A percentile compares a stretch with the other conserved stretches of the same genome.
These are phyloP conservation scores for Trichoderma endophyticum DNA, from an alignment of 2,329 filamentous ascomycete genomes.

Conservation along the genomic window DNA sequence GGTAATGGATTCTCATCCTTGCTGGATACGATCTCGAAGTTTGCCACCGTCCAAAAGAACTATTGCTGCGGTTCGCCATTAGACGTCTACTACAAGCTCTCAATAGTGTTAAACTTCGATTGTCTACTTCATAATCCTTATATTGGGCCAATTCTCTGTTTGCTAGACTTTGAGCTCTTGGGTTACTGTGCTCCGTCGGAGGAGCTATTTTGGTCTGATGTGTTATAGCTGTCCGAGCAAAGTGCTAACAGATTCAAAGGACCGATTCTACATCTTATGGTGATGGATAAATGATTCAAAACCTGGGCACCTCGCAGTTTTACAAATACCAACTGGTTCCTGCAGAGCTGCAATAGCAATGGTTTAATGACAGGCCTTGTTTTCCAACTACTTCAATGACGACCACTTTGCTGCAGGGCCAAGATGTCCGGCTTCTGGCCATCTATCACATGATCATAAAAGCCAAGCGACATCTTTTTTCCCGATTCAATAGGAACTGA, in stretches of 20 bases:
- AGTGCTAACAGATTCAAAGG: neutral
- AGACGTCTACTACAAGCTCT: neutral
- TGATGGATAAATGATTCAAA: neutral
- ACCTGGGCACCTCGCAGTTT: neutral
- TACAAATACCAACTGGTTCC: neutral
- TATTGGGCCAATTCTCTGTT: neutral
- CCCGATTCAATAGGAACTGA: too few species aligned
- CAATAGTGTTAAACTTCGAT: fast-evolving
- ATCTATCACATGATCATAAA: neutral
- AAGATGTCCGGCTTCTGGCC: neutral
- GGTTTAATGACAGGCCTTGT: neutral
- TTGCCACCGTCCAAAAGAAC: neutral
- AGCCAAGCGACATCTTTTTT: neutral
- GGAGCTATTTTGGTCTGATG: neutral
- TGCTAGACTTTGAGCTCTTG: neutral
- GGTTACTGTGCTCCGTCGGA: neutral
- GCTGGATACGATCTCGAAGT: neutral
- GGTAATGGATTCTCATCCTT: neutral
- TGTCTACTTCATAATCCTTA: neutral
- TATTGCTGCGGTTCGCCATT: neutral
- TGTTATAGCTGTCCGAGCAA: neutral
- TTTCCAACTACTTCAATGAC: neutral
- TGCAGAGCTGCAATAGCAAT: neutral
- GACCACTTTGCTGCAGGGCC: too few species aligned
- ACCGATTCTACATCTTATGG: neutral